Percentiles rank a stretch among this genome's conserved stretches.
Conservation (phyloP, 192 early-diverging fungal genomes). For the Thoreauomyces humboldtii region DNA sequence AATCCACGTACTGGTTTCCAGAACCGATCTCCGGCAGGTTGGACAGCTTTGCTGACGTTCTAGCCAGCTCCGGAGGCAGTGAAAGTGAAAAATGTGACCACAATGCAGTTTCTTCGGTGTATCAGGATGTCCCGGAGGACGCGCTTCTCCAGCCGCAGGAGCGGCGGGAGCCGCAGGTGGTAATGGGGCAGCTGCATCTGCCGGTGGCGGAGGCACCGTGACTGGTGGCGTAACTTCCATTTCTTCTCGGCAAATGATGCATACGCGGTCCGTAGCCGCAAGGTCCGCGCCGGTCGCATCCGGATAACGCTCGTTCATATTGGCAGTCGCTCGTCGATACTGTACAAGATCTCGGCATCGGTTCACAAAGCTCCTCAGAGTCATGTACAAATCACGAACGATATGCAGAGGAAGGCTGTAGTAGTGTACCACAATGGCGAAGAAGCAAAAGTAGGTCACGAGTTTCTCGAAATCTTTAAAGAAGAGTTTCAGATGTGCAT, state of each 20-base stretch:
- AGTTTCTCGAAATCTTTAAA: slow-evolving; percentile 83
- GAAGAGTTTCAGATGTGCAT: background rate
- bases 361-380: slow-evolving; percentile 83
- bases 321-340: slow-evolving; percentile 90
- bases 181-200: background rate
- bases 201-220: slow-evolving; percentile 18
- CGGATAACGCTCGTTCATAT: slow-evolving; percentile 97
- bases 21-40: slow-evolving; percentile 68
- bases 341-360: slow-evolving; percentile 86
- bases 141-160: background rate
- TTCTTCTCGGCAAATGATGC: slow-evolving; percentile 98
- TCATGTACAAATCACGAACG: slow-evolving; percentile 93
- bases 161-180: background rate
- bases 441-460: slow-evolving; percentile 83
- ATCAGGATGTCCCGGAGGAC: slow-evolving; percentile 39
- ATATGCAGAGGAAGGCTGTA: slow-evolving; percentile 94
- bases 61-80: slow-evolving; percentile 93
- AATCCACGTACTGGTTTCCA: no score
- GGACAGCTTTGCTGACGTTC: slow-evolving; percentile 98
- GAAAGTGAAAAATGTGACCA: slow-evolving; percentile 97
- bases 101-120: slow-evolving; percentile 93
- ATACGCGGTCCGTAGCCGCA: slow-evolving; percentile 69
- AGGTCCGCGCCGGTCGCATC: slow-evolving; percentile 84
- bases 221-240: slow-evolving; percentile 70
- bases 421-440: slow-evolving; percentile 75